phyloP scores from a whole-genome alignment of 163 green algal species.

The Chlorella variabilis region DNA sequence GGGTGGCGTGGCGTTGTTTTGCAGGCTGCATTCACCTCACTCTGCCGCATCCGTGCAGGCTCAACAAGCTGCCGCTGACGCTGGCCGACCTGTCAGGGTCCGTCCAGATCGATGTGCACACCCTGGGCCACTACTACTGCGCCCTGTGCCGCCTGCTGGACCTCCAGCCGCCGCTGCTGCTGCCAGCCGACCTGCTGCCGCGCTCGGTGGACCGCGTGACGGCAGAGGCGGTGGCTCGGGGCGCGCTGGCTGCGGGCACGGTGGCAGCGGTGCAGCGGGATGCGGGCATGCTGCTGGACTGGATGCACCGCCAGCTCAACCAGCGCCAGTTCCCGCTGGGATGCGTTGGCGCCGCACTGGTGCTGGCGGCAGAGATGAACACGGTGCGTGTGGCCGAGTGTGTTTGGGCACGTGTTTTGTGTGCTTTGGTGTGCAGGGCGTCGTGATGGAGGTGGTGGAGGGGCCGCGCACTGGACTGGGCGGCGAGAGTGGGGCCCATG shows the following conservation, averaged over 20 bases:
- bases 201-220: slow-evolving; percentile 10
- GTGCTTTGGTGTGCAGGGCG: background rate
- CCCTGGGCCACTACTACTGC: slow-evolving; percentile 15
- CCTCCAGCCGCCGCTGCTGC: slow-evolving; percentile 32
- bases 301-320: slow-evolving; percentile 9
- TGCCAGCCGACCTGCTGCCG: slow-evolving; percentile 17
- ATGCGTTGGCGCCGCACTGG: background rate
- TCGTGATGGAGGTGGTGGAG: too few species aligned
- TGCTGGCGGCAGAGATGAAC: slow-evolving; percentile 35
- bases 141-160: slow-evolving; percentile 6
- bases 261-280: background rate
- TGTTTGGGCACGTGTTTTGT: background rate
- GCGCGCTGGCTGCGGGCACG: background rate
- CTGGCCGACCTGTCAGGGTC: slow-evolving; percentile 9
- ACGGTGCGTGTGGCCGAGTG: slow-evolving; percentile 2
- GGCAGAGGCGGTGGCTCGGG: background rate
- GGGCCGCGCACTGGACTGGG: too few species aligned
- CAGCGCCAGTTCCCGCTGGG: background rate
- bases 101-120: background rate
- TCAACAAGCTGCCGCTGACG: slow-evolving; percentile 23
- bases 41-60: background rate
- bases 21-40: background rate
- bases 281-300: slow-evolving; percentile 2
- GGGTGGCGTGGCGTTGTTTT: too few species aligned
- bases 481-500: too few species aligned